Evolutionary conservation across 352 stramenopile species (phyloP).

Genomic region (Elongisporangium prolatum): DNA sequence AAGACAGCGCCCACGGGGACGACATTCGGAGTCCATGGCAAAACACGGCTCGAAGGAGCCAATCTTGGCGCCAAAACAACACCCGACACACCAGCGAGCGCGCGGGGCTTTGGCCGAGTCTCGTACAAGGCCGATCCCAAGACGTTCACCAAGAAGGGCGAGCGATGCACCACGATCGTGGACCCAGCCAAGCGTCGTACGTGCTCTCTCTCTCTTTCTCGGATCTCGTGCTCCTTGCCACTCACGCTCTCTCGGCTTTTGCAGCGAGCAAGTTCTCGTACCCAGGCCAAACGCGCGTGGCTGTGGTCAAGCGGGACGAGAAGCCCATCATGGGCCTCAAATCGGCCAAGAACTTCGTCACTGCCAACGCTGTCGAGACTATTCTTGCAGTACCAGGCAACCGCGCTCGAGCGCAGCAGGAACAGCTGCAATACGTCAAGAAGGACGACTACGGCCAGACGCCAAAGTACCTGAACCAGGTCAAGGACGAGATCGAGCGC

Average conservation of each 20-base stretch:
- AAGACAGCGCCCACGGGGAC: conserved; percentile 76
- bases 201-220: conserved; percentile 13
- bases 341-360: conserved; percentile 92
- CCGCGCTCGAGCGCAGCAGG: conserved; percentile 47
- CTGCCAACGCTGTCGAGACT: conserved; percentile 90
- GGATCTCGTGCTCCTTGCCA: background rate
- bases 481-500: conserved; percentile 90
- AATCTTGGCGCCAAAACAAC: conserved; percentile 50
- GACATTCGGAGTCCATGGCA: conserved; percentile 82
- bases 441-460: conserved; percentile 93
- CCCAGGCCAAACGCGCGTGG: conserved; percentile 46
- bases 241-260: conserved; percentile 17
- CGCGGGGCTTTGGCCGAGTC: conserved; percentile 58
- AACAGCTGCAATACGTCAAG: conserved; percentile 73
- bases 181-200: conserved; percentile 47
- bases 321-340: conserved; percentile 91
- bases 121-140: conserved; percentile 64
- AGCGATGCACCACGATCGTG: conserved; percentile 41
- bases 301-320: conserved; percentile 81
- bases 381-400: conserved; percentile 81
- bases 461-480: conserved; percentile 86
- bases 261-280: conserved; percentile 73
- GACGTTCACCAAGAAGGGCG: conserved; percentile 64
- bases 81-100: conserved; percentile 43
- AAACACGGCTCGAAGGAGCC: conserved; percentile 59